Evolutionary conservation across 805 yeast species (phyloP).

Genomic region (Hanseniaspora pseudoguilliermondii): DNA sequence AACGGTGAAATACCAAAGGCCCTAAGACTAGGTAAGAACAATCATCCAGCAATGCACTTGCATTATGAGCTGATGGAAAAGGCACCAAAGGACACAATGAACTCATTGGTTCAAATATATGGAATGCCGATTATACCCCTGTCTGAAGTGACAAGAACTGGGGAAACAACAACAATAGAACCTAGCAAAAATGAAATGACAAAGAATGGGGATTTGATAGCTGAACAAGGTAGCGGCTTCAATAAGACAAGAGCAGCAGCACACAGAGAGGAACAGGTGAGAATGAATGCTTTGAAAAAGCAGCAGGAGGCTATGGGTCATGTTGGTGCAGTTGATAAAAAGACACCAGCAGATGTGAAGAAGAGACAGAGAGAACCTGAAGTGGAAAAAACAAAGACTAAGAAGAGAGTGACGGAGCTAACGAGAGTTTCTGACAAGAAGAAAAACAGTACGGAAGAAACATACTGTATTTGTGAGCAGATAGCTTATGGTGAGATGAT

Average conservation of each 20-base stretch:
- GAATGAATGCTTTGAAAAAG: constrained; percentile 12
- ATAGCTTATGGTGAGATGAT: constrained; percentile 98
- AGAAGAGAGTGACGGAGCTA: constrained; percentile 6
- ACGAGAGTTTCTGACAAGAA: constrained; percentile 17
- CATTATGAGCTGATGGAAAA: constrained; percentile 29
- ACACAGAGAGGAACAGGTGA: constrained; percentile 12
- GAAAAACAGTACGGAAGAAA: constrained; percentile 47
- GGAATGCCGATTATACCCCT: constrained; percentile 7
- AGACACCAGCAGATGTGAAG: constrained; percentile 23
- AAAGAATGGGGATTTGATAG: constrained; percentile 15
- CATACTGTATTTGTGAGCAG: constrained; percentile 92
- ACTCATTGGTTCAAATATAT: constrained; percentile 12
- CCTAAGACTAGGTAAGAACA: constrained; percentile 62
- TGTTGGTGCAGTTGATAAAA: constrained; percentile 36
- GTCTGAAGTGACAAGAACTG: constrained; percentile 1
- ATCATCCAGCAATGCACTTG: constrained; percentile 75
- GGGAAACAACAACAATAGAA: not conserved
- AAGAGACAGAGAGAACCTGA: constrained; percentile 15
- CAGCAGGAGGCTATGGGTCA: constrained; percentile 7
- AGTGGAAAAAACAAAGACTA: constrained; percentile 16
- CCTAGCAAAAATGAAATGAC: constrained; percentile 10
- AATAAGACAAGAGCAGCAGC: constrained; percentile 12
- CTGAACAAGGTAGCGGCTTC: constrained; percentile 11
- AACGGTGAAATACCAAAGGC: constrained; percentile 68
- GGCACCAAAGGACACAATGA: constrained; percentile 14